Conservation (phyloP, 345 rosid genomes). For the Acer saccharum region DNA sequence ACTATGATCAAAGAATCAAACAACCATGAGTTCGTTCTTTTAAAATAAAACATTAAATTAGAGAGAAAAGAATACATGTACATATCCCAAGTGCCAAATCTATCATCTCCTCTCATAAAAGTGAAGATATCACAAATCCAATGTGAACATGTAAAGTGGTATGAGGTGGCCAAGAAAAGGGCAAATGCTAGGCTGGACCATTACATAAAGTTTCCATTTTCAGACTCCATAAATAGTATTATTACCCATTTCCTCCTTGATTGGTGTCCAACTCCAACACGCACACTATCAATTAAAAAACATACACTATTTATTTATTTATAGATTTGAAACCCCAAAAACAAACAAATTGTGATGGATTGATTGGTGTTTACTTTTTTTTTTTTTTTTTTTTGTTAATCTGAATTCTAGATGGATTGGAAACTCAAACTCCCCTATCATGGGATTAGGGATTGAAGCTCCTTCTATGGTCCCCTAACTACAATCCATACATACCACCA, state of each 20-base stretch:
- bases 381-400: neutral
- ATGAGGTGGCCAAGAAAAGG: neutral
- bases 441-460: neutral
- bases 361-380: neutral
- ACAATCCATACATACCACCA: neutral
- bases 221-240: neutral
- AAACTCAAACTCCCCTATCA: neutral
- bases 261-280: neutral
- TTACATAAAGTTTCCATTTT: conserved; percentile 18
- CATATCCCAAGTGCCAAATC: neutral
- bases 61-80: neutral
- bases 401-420: neutral
- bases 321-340: no score
- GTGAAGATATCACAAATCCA: neutral
- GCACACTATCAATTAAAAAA: no score
- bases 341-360: no score
- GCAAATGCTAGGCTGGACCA: conserved; percentile 11
- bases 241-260: neutral
- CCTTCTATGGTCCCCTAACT: neutral
- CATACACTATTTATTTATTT: no score
- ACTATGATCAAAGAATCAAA: no score
- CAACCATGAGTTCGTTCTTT: no score
- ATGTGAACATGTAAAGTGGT: neutral
- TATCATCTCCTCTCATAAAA: neutral
- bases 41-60: no score